Conservation (phyloP, 345 rosid genomes). For the Anastatica hierochuntica region DNA sequence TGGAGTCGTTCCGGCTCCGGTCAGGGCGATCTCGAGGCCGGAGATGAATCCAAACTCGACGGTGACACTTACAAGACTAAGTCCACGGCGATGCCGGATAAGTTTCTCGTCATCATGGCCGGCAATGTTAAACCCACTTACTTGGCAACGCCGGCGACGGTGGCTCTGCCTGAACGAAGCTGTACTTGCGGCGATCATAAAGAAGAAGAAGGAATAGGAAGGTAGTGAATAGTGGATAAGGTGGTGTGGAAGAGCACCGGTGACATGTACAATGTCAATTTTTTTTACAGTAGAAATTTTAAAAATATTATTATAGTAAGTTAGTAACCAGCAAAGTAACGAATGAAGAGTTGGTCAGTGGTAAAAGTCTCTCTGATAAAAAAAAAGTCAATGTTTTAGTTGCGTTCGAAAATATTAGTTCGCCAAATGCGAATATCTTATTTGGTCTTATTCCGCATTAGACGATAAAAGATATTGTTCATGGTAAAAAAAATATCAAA, state of each 20-base stretch:
- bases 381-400: no score
- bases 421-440: no score
- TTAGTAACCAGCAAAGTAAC: no score
- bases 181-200: conserved; percentile 30
- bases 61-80: conserved; percentile 5
- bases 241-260: not conserved
- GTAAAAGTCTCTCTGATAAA: no score
- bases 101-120: conserved; percentile 77
- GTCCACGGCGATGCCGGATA: conserved; percentile 34
- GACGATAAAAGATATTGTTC: no score
- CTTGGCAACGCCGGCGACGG: conserved; percentile 58
- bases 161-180: conserved; percentile 16
- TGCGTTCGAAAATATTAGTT: no score
- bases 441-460: no score
- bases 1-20: conserved; percentile 55
- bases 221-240: not conserved
- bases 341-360: no score
- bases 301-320: no score
- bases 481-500: no score
- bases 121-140: conserved; percentile 58
- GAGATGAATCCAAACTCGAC: conserved; percentile 30
- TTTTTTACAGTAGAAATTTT: no score
- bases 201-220: conserved; percentile 11
- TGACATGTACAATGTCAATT: no score
- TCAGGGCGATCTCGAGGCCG: conserved; percentile 48